phyloP scores from a whole-genome alignment of 1,139 yeast species.

The Kodamaea suecica region DNA sequence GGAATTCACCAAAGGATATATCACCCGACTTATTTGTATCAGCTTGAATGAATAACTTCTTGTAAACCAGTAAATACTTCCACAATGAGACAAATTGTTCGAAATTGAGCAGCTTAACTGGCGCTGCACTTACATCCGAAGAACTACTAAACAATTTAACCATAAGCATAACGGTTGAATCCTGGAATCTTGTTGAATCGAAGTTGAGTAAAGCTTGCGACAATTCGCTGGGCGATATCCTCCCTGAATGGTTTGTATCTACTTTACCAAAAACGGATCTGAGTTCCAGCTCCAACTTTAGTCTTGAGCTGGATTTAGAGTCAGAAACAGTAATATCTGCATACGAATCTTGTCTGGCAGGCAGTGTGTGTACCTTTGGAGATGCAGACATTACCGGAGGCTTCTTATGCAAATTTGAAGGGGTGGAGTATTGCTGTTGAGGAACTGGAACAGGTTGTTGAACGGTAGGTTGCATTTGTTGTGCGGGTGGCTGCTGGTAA shows the following conservation, averaged over 20 bases:
- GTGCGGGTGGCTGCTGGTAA: conserved; percentile 11
- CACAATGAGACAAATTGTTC: conserved; percentile 70
- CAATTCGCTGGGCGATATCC: conserved; percentile 56
- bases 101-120: conserved; percentile 45
- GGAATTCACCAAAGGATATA: conserved; percentile 66
- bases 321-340: conserved; percentile 8
- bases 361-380: conserved; percentile 2
- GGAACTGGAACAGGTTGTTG: conserved; percentile 10
- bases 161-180: conserved; percentile 63
- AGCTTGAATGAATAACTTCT: conserved; percentile 61
- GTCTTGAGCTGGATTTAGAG: conserved; percentile 22
- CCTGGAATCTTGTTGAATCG: conserved; percentile 61
- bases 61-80: conserved; percentile 72
- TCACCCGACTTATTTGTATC: conserved; percentile 61
- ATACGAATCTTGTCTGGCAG: conserved; percentile 4
- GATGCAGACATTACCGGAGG: conserved; percentile 12
- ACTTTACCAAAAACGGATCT: conserved; percentile 55
- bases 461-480: conserved; percentile 9
- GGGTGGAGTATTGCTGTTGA: conserved; percentile 5
- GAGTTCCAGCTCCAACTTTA: conserved; percentile 48
- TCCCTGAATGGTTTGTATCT: conserved; percentile 54
- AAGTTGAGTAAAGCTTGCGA: conserved; percentile 62
- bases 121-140: conserved; percentile 37
- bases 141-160: conserved; percentile 54
- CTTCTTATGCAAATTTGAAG: conserved; percentile 13